Conservation (phyloP, 1,284 basidiomycete species). For the Uromyces viciae-fabae region DNA sequence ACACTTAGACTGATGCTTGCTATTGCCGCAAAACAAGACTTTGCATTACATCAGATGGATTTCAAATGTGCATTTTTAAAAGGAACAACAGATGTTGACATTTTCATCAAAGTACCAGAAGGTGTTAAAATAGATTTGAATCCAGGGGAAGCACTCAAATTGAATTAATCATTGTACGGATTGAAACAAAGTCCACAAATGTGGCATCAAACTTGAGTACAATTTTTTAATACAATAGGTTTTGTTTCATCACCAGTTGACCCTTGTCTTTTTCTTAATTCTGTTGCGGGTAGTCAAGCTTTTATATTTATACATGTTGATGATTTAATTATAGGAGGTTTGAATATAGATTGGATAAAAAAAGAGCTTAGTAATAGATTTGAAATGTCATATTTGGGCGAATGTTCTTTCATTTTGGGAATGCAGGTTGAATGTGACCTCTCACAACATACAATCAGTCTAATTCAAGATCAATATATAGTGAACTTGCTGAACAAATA, state of each 20-base stretch:
- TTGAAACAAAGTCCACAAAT: constrained; percentile 22
- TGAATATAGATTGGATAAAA: neutral
- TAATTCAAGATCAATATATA: neutral
- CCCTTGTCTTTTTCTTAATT: neutral
- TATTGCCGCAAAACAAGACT: neutral
- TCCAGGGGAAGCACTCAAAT: neutral
- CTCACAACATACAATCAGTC: neutral
- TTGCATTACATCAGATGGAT: constrained; percentile 2
- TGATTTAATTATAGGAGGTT: neutral
- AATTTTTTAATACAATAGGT: neutral
- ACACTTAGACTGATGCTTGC: neutral
- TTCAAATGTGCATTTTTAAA: constrained; percentile 12
- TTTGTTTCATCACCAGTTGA: neutral
- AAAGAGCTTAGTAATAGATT: neutral
- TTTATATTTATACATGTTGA: constrained; percentile 9
- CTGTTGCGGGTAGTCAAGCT: neutral
- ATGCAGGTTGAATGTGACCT: neutral
- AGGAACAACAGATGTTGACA: neutral
- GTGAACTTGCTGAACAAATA: neutral
- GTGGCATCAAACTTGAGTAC: neutral
- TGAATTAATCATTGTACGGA: constrained; percentile 30
- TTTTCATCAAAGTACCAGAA: neutral
- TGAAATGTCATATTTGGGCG: neutral
- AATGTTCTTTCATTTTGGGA: neutral
- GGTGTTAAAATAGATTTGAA: neutral